Evolutionary conservation across 768 basidiomycete species (phyloP).

Genomic region (Boletales sp.): DNA sequence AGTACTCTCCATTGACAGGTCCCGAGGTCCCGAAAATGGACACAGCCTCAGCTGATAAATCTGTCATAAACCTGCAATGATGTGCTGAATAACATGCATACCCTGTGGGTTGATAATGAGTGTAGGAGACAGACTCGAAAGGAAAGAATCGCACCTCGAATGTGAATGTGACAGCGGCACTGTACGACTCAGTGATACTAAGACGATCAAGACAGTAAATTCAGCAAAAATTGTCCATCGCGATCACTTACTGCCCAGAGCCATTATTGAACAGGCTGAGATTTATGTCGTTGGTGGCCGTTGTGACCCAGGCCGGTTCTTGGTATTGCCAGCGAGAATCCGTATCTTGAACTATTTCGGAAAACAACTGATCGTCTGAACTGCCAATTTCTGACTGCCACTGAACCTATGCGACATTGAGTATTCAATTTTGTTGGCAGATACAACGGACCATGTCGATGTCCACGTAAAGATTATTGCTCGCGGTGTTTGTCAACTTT

Average conservation of each 20-base stretch:
- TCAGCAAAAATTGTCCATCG: background rate
- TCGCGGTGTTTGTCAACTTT: constrained; percentile 29
- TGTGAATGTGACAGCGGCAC: constrained; percentile 34
- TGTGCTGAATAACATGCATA: constrained; percentile 1
- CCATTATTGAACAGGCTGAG: constrained; percentile 39
- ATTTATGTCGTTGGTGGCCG: constrained; percentile 24
- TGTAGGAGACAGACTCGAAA: background rate
- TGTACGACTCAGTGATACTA: constrained; percentile 35
- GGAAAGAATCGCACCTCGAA: constrained; percentile 35
- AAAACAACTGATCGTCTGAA: constrained; percentile 7
- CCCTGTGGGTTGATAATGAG: constrained; percentile 17
- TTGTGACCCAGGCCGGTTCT: constrained; percentile 37
- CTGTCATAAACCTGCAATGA: background rate
- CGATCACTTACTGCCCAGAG: constrained; percentile 37
- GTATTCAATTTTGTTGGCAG: background rate
- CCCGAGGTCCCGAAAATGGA: constrained; percentile 44
- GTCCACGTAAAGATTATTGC: constrained; percentile 36
- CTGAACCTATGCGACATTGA: constrained; percentile 15
- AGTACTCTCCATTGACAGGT: constrained; percentile 33
- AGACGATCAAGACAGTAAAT: background rate
- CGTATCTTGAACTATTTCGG: constrained; percentile 31
- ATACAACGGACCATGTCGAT: constrained; percentile 40
- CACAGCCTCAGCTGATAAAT: constrained; percentile 37
- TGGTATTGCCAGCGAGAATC: constrained; percentile 40
- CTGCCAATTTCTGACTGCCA: constrained; percentile 30